phyloP scores from a whole-genome alignment of 2,329 filamentous ascomycete genomes.

The Ciborinia camelliae region DNA sequence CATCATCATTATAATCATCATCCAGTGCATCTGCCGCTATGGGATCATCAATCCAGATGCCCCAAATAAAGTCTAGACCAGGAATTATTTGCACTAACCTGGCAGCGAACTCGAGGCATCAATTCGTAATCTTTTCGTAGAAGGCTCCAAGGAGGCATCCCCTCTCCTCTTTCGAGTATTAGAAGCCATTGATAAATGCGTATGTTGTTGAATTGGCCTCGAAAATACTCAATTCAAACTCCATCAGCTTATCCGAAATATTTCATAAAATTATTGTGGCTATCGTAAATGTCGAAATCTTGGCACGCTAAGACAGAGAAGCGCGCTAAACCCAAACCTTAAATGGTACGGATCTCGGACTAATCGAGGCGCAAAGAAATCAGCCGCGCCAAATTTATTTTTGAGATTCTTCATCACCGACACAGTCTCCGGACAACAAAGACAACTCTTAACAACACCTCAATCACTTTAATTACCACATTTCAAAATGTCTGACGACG shows the following conservation, averaged over 20 bases:
- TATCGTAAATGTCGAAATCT: constrained; percentile 21
- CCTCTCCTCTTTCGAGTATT: constrained; percentile 29
- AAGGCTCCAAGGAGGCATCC: constrained; percentile 20
- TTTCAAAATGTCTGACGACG: constrained; percentile 68
- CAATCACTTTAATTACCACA: neutral
- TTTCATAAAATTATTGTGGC: constrained; percentile 22
- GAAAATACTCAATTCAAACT: neutral
- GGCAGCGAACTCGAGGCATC: constrained; percentile 19
- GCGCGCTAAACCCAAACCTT: constrained; percentile 24
- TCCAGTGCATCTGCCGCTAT: constrained; percentile 41
- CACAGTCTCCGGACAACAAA: constrained; percentile 11
- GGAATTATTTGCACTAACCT: constrained; percentile 16
- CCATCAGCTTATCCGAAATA: constrained; percentile 17
- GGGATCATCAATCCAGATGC: constrained; percentile 12
- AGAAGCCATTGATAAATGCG: constrained; percentile 27
- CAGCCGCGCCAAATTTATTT: constrained; percentile 28
- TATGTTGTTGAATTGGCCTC: constrained; percentile 6
- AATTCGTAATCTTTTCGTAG: constrained; percentile 29
- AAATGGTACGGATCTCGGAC: constrained; percentile 24
- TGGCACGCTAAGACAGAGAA: constrained; percentile 28
- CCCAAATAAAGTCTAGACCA: constrained; percentile 21
- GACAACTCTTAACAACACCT: neutral
- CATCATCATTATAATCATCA: constrained; percentile 35
- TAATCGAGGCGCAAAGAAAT: constrained; percentile 18
- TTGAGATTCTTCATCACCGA: constrained; percentile 18